These are phyloP conservation scores for Coelastrella sp. DNA, from an alignment of 139 green algal species.

Conservation along the genomic window DNA sequence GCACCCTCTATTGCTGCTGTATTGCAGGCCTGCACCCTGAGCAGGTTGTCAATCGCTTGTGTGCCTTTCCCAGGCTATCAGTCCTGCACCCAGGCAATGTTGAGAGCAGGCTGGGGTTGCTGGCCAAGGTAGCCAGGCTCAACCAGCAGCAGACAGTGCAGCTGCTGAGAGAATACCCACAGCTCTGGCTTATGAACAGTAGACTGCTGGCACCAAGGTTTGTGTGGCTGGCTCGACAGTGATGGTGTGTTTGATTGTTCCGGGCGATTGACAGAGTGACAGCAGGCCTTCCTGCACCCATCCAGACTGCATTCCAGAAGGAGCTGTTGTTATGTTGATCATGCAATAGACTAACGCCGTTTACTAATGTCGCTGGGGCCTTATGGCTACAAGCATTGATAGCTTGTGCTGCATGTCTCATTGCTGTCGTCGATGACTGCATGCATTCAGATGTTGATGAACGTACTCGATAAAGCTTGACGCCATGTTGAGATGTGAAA, in stretches of 20 bases:
- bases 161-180: conserved; percentile 13
- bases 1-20: background rate
- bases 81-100: conserved; percentile 20
- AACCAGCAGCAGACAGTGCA: background rate
- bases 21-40: background rate
- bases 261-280: too few relatives aligned
- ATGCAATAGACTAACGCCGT: too few relatives aligned
- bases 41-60: background rate
- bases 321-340: too few relatives aligned
- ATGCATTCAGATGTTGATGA: too few relatives aligned
- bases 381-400: too few relatives aligned
- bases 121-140: conserved; percentile 9
- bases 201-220: conserved; percentile 30
- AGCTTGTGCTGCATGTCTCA: too few relatives aligned
- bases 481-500: too few relatives aligned
- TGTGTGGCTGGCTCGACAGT: background rate
- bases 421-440: too few relatives aligned
- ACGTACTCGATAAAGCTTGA: too few relatives aligned
- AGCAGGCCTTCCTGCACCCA: too few relatives aligned
- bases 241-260: background rate
- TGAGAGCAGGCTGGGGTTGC: conserved; percentile 31
- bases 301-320: too few relatives aligned
- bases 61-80: background rate
- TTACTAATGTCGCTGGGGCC: too few relatives aligned
- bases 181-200: conserved; percentile 39